Percentiles rank a stretch among this genome's conserved stretches.
These are phyloP conservation scores for Hypocrella siamensis DNA, from an alignment of 2,329 filamentous ascomycete species.

Conservation along the genomic window DNA sequence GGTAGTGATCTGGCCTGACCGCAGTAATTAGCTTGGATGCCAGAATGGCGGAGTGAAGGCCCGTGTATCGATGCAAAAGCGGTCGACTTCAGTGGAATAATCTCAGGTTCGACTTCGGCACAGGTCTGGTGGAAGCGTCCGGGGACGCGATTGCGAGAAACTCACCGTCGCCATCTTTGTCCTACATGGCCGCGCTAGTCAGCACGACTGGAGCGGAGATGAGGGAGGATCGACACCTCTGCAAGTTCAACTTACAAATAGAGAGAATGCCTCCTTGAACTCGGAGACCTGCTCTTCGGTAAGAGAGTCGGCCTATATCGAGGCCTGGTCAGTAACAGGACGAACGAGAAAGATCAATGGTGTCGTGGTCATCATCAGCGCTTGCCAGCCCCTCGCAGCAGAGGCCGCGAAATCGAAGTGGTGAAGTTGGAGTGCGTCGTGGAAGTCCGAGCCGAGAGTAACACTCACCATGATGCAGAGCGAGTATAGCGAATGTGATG, in stretches of 20 bases:
- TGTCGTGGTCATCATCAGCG: not conserved
- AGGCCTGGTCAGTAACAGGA: slow-evolving; percentile 9
- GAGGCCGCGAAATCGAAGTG: not conserved
- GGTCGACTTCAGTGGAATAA: not conserved
- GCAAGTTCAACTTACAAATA: slow-evolving; percentile 68
- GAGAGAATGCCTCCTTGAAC: slow-evolving; percentile 99
- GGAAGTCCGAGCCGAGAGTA: not conserved
- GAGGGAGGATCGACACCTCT: no score
- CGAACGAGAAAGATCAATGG: not conserved
- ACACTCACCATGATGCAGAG: slow-evolving; percentile 3
- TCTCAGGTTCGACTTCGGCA: not conserved
- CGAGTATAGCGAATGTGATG: not conserved
- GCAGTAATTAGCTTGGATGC: not conserved
- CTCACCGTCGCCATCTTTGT: slow-evolving; percentile 86
- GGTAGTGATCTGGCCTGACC: slow-evolving; percentile 71
- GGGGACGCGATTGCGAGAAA: slow-evolving; percentile 17
- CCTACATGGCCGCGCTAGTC: slow-evolving; percentile 31
- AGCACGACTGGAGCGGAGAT: not conserved
- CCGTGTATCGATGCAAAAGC: no score
- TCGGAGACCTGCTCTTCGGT: slow-evolving; percentile 99
- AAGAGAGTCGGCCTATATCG: slow-evolving; percentile 75
- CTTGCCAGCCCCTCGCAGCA: slow-evolving; percentile 10
- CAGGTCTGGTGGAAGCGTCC: not conserved
- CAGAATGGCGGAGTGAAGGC: no score
- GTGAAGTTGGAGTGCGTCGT: no score